These are phyloP conservation scores for Hymenoscyphus albidus DNA, from an alignment of 2,329 filamentous ascomycete species.

Conservation along the genomic window DNA sequence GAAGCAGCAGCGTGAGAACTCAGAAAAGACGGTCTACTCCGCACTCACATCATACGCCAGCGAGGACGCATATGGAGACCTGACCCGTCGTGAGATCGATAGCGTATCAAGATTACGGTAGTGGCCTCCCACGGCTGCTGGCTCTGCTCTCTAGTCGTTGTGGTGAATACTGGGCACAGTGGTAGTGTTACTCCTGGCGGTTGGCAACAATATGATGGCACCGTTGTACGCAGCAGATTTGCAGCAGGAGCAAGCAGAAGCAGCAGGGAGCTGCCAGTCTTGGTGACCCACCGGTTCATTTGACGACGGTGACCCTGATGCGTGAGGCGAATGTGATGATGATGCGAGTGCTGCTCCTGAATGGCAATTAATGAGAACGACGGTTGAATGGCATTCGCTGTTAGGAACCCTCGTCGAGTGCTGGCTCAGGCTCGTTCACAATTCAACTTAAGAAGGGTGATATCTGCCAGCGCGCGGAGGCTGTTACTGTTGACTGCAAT, in stretches of 20 bases:
- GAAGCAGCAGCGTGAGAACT: background rate
- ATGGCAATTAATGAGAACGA: background rate
- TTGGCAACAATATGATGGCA: conserved; percentile 1
- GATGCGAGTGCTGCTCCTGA: background rate
- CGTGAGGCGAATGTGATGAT: background rate
- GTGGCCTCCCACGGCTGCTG: background rate
- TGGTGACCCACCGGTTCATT: background rate
- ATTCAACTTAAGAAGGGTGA: conserved; percentile 16
- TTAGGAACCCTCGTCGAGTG: conserved; percentile 7
- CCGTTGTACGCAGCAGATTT: conserved; percentile 5
- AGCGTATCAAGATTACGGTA: background rate
- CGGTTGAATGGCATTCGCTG: background rate
- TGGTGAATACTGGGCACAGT: background rate
- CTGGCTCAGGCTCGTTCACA: background rate
- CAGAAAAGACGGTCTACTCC: background rate
- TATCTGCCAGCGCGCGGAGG: conserved; percentile 6
- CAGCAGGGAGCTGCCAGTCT: background rate
- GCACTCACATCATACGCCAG: background rate
- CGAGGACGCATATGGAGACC: background rate
- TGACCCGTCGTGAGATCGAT: background rate
- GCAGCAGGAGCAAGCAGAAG: background rate
- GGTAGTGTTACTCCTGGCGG: background rate
- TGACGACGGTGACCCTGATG: background rate
- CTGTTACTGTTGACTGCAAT: background rate
- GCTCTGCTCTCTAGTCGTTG: background rate